These are phyloP conservation scores for Aspergillus nidulans DNA, from an alignment of 495 filamentous ascomycete species.

Conservation along the genomic window DNA sequence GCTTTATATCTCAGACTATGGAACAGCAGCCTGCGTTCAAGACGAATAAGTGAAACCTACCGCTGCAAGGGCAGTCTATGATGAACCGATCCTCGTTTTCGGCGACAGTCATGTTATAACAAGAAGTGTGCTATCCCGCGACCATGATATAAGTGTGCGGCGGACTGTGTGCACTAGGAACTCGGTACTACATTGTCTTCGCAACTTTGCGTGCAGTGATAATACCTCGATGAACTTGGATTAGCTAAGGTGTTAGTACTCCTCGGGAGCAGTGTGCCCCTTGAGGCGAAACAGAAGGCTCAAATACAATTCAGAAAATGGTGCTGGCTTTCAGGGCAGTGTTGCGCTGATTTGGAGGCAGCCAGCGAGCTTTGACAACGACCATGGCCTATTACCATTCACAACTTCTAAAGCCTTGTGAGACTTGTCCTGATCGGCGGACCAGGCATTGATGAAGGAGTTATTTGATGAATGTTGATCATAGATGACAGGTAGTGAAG, in stretches of 20 bases:
- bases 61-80: neutral
- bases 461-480: neutral
- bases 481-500: neutral
- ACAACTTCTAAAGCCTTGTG: neutral
- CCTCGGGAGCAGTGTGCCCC: no score
- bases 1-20: conserved; percentile 68
- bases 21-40: conserved; percentile 66
- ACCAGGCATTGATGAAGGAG: no score
- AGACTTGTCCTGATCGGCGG: neutral
- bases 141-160: neutral
- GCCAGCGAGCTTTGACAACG: neutral
- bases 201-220: neutral
- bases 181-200: neutral
- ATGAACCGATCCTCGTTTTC: neutral
- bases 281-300: neutral
- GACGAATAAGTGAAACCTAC: conserved; percentile 25
- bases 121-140: neutral
- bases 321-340: neutral
- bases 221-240: no score
- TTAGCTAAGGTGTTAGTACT: no score
- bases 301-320: neutral
- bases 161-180: neutral
- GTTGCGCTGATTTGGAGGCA: neutral
- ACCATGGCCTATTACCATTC: neutral
- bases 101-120: neutral